These are phyloP conservation scores for Xylaria sp. DNA, from an alignment of 2,329 filamentous ascomycete species.

Conservation along the genomic window DNA sequence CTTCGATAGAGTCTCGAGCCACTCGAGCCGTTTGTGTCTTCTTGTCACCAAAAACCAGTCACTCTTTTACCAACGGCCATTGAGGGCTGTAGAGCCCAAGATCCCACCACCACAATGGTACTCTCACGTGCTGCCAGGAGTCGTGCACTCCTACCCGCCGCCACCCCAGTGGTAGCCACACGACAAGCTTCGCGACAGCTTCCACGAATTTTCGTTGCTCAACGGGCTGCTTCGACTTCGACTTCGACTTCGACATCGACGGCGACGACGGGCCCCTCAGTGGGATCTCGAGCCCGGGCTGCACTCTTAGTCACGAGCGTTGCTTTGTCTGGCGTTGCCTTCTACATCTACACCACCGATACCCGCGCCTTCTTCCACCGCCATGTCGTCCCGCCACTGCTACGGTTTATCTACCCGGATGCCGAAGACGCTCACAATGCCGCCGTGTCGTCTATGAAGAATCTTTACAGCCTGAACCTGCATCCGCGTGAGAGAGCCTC, in stretches of 20 bases:
- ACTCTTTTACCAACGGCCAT: conserved; percentile 40
- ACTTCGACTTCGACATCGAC: conserved; percentile 35
- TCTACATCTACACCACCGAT: conserved; percentile 78
- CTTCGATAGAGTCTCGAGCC: not conserved
- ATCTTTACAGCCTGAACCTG: conserved; percentile 77
- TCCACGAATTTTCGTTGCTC: conserved; percentile 30
- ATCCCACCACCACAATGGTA: conserved; percentile 42
- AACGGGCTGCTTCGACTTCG: conserved; percentile 40
- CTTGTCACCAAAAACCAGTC: conserved; percentile 15
- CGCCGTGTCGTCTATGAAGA: conserved; percentile 76
- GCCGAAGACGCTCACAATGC: conserved; percentile 92
- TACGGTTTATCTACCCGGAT: conserved; percentile 75
- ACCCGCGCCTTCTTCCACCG: conserved; percentile 76
- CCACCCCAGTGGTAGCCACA: conserved; percentile 33
- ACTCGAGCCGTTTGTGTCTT: conserved; percentile 12
- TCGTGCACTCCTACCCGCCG: conserved; percentile 36
- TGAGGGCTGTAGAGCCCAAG: conserved; percentile 46
- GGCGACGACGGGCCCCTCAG: conserved; percentile 14
- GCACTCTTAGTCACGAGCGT: conserved; percentile 55
- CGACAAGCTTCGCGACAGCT: conserved; percentile 37
- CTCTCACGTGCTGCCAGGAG: conserved; percentile 40
- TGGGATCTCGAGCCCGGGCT: conserved; percentile 34
- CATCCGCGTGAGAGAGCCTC: conserved; percentile 81
- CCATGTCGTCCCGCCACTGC: conserved; percentile 71
- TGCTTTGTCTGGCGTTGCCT: conserved; percentile 56